Evolutionary conservation across 2,329 filamentous ascomycete genomes (phyloP).

Genomic region (Sclerotiophoma versabilis): DNA sequence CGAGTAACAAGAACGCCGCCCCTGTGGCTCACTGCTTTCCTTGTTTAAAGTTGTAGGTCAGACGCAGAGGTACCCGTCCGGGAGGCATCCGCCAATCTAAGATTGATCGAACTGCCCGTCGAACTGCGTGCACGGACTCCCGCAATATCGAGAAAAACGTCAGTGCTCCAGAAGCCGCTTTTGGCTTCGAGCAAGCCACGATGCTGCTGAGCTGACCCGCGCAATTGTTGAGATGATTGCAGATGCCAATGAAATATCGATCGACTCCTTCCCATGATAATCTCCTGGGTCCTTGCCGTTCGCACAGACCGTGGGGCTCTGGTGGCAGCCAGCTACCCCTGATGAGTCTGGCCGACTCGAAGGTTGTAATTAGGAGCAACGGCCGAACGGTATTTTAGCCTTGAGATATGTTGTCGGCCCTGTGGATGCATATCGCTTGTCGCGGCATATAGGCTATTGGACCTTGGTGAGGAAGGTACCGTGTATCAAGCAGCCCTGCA

Average conservation of each 20-base stretch:
- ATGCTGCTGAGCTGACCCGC: background rate
- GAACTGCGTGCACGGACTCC: constrained; percentile 11
- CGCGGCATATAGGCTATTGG: background rate
- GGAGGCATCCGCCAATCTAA: constrained; percentile 1
- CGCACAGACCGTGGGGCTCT: background rate
- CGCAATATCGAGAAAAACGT: constrained; percentile 15
- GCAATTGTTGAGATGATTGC: background rate
- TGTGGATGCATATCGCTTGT: background rate
- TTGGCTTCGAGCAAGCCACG: background rate
- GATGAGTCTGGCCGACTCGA: background rate
- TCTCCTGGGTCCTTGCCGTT: background rate
- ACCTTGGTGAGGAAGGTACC: background rate
- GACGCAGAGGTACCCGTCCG: constrained; percentile 1
- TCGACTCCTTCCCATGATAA: background rate
- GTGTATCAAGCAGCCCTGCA: background rate
- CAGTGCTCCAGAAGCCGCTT: background rate
- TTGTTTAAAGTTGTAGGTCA: constrained; percentile 7
- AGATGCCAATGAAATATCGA: background rate
- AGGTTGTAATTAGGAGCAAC: background rate
- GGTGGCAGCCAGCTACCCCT: background rate
- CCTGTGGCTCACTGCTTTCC: constrained; percentile 5
- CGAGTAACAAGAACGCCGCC: background rate
- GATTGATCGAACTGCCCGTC: constrained; percentile 12
- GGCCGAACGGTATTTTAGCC: background rate
- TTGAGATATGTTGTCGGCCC: background rate